Base-by-base conservation (phyloP, 2,329 filamentous ascomycete genomes). In the Elsinoe arachidis region DNA sequence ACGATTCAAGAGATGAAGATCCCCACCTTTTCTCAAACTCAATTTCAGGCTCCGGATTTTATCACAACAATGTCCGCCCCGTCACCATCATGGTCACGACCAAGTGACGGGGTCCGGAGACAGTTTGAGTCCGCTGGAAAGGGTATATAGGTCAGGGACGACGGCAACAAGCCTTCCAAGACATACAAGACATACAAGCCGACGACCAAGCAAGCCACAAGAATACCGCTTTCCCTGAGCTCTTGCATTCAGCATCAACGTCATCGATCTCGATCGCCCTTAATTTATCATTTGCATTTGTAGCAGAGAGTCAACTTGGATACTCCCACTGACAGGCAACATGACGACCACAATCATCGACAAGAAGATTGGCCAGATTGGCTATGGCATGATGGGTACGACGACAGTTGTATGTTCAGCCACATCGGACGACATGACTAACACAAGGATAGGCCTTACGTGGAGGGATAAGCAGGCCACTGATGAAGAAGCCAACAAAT, bases 381-480 rank as follows among this genome's bases (percentile, higher is more conserved):
- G 76, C 64, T 78, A 71, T 61, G 76, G 76, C 44, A 67, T 78
- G 10, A 78, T 78, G 76, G 74, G 73, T 66, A 57, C 52, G 60
- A 30, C 15, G 6, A 35, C 1, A 11, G 11, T 19, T 30, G 10
- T 68, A 62, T 41, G 60, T 11, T 17, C 43, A 14, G 10, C 11
- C 21, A 30, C 26, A 10, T 14, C 10, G 19, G 4, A 44, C 30
- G 10, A 17, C 41, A 17, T 11, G 30, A n/a, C 47, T 38, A 37
- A 35, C 56, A 46, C 44, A 26, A 26, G 11, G 43, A 56, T 51
- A 73, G 73, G 76, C 53, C 65, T 78, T 1, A 78, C 76, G 57
- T 77, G 74, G 76, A 69, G 74, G 52, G 52, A 62, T 11, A 68
- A 67, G 35, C 73, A 74, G 4, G 70, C 65, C 5, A 62, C 70